phyloP scores from a whole-genome alignment of 345 rosid species.

The Murraya koenigii region DNA sequence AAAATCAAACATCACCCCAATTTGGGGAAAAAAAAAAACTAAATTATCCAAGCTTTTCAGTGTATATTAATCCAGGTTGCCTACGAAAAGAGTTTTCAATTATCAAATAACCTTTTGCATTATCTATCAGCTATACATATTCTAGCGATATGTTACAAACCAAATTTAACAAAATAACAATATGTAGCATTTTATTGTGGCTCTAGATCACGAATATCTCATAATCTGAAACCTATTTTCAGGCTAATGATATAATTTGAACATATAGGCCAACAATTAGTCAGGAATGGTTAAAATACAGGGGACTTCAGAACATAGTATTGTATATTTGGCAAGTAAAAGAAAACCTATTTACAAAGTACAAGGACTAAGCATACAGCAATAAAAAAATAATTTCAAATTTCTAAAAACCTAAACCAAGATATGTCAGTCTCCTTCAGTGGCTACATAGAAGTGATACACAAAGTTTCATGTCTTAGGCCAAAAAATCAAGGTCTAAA shows the following conservation, averaged over 20 bases:
- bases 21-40: too few species aligned
- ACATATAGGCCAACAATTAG: not conserved
- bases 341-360: not conserved
- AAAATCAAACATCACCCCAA: too few species aligned
- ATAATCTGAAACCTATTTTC: not conserved
- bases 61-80: too few species aligned
- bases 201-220: not conserved
- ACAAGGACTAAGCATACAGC: slow-evolving; percentile 4
- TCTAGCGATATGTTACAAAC: not conserved
- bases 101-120: not conserved
- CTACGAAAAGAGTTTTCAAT: not conserved
- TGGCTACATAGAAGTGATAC: not conserved
- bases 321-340: not conserved
- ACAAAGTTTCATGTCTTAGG: not conserved
- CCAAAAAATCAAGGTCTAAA: not conserved
- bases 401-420: too few species aligned
- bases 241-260: not conserved
- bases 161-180: not conserved
- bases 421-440: not conserved
- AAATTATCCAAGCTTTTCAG: too few species aligned
- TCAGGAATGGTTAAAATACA: not conserved
- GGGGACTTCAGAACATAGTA: not conserved
- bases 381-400: not conserved
- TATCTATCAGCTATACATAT: not conserved
- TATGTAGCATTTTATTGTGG: not conserved